Evolutionary conservation across 2,329 filamentous ascomycete genomes (phyloP).

Genomic region (Parasarocladium wereldwijsianum): DNA sequence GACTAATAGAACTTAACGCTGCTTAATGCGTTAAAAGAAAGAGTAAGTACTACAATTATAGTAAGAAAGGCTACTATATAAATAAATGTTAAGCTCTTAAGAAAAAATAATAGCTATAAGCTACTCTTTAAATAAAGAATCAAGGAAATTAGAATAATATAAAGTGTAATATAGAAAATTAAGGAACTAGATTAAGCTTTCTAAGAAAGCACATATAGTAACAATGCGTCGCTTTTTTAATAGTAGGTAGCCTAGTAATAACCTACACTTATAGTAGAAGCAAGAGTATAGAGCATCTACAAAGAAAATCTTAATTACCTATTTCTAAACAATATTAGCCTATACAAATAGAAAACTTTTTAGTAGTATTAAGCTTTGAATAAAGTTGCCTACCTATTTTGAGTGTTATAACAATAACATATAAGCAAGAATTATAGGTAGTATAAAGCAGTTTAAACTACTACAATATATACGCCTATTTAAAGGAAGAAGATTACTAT

Average conservation of each 20-base stretch:
- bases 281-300: too few species aligned
- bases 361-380: too few species aligned
- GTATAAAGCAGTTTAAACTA: background rate
- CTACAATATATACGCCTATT: background rate
- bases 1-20: conserved; percentile 1
- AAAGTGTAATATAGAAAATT: background rate
- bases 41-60: conserved; percentile 1
- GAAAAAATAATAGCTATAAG: background rate
- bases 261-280: too few species aligned
- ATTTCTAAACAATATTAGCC: too few species aligned
- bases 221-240: too few species aligned
- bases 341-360: too few species aligned
- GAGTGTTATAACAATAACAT: too few species aligned
- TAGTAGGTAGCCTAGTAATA: too few species aligned
- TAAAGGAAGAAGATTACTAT: background rate
- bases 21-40: background rate
- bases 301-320: background rate
- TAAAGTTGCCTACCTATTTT: too few species aligned
- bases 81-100: background rate
- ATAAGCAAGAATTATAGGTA: background rate
- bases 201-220: too few species aligned
- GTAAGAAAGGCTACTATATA: background rate
- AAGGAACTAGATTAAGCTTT: background rate
- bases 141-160: background rate
- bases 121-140: background rate